Evolutionary conservation across 2,329 filamentous ascomycete species (phyloP).

Genomic region (Colletotrichum sp.): DNA sequence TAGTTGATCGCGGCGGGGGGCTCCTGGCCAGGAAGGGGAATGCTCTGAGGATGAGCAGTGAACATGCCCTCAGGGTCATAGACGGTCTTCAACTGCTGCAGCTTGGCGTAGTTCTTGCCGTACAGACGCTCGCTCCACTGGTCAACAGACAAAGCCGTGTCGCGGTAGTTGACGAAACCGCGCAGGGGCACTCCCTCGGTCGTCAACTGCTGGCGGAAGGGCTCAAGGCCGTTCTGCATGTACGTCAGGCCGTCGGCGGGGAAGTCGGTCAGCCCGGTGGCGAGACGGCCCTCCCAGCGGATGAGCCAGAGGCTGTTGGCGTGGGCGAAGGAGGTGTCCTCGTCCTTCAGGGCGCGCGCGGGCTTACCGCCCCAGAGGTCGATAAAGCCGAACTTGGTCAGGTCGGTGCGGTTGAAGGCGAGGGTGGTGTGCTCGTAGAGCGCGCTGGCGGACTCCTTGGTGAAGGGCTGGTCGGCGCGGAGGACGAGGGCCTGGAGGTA

Average conservation of each 20-base stretch:
- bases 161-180: conserved; percentile 23
- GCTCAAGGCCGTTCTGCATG: conserved; percentile 45
- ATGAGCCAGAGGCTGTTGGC: conserved; percentile 47
- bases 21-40: conserved; percentile 15
- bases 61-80: conserved; percentile 23
- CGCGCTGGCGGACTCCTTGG: conserved; percentile 1
- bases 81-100: conserved; percentile 17
- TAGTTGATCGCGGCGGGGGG: conserved; percentile 10
- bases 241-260: conserved; percentile 52
- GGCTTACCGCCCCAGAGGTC: conserved; percentile 21
- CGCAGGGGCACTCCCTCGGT: conserved; percentile 12
- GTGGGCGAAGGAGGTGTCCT: conserved; percentile 39
- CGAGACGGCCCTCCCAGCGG: conserved; percentile 19
- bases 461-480: conserved; percentile 20
- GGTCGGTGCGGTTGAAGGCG: conserved; percentile 21
- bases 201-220: conserved; percentile 9
- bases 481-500: conserved; percentile 22
- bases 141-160: conserved; percentile 10
- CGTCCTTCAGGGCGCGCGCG: conserved; percentile 34
- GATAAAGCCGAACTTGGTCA: conserved; percentile 19
- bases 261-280: conserved; percentile 49
- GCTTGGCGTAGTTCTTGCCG: conserved; percentile 15
- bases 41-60: conserved; percentile 19
- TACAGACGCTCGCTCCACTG: conserved; percentile 23
- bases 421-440: conserved; percentile 13